phyloP scores from a whole-genome alignment of 1,284 basidiomycete species.

The Agroathelia rolfsii region DNA sequence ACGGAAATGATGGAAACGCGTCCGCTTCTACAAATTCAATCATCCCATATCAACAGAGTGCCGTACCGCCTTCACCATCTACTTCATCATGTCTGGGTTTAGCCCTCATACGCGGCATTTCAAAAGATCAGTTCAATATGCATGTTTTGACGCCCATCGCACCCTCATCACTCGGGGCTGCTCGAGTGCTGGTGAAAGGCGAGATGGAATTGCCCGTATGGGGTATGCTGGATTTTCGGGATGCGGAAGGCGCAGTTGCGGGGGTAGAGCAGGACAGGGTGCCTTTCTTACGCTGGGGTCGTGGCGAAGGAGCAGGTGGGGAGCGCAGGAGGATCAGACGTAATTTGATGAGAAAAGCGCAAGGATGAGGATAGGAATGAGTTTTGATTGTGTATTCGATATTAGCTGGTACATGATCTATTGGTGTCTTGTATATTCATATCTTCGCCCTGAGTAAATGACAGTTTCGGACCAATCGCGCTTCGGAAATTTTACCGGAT shows the following conservation, averaged over 20 bases:
- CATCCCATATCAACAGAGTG: constrained; percentile 50
- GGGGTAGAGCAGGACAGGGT: constrained; percentile 52
- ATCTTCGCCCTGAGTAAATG: too few relatives aligned
- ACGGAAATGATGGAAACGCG: constrained; percentile 5
- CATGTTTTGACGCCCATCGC: constrained; percentile 75
- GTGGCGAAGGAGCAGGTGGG: constrained; percentile 53
- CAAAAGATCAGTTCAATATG: constrained; percentile 28
- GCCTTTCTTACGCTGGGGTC: constrained; percentile 78
- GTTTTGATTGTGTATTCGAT: too few relatives aligned
- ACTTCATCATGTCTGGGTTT: constrained; percentile 58
- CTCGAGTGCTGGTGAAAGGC: constrained; percentile 65
- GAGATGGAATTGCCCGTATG: constrained; percentile 82
- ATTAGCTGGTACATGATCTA: too few relatives aligned
- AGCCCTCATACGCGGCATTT: constrained; percentile 62
- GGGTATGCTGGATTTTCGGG: constrained; percentile 75
- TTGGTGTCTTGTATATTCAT: too few relatives aligned
- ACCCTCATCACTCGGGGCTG: constrained; percentile 27
- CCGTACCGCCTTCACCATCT: constrained; percentile 40
- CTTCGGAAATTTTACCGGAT: too few relatives aligned
- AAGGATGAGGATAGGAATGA: too few relatives aligned
- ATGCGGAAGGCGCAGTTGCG: constrained; percentile 31
- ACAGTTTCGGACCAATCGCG: too few relatives aligned
- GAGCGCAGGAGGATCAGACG: constrained; percentile 69
- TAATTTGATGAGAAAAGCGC: constrained; percentile 81
- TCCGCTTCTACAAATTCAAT: constrained; percentile 4